Evolutionary conservation across 2,329 filamentous ascomycete species (phyloP).

Genomic region (Exophiala sp.): DNA sequence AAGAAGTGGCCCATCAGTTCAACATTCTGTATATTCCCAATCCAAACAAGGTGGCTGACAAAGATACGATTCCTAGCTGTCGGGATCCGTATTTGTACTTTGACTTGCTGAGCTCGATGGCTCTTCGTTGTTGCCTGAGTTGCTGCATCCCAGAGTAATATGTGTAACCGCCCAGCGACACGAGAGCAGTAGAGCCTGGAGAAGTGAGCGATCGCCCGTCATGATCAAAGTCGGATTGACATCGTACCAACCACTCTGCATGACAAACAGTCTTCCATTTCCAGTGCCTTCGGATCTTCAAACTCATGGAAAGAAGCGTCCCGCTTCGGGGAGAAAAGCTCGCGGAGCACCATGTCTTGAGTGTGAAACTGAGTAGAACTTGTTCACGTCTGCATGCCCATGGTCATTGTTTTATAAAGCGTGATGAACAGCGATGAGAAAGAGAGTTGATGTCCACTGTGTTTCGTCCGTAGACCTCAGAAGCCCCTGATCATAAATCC

Average conservation of each 20-base stretch:
- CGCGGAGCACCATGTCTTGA: slow-evolving; percentile 12
- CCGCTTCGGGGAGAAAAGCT: slow-evolving; percentile 5
- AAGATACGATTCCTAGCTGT: slow-evolving; percentile 59
- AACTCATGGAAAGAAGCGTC: slow-evolving; percentile 13
- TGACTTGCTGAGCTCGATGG: slow-evolving; percentile 62
- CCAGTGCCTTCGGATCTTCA: slow-evolving; percentile 13
- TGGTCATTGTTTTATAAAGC: too few relatives aligned
- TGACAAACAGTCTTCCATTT: slow-evolving; percentile 58
- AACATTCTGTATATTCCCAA: slow-evolving; percentile 65
- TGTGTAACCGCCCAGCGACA: slow-evolving; percentile 70
- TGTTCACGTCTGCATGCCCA: not conserved
- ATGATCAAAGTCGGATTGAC: not conserved
- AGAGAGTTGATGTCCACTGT: too few relatives aligned
- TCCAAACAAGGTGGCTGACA: slow-evolving; percentile 62
- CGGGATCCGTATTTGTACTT: slow-evolving; percentile 68
- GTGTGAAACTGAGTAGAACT: too few relatives aligned
- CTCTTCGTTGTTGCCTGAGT: slow-evolving; percentile 56
- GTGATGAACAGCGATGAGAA: too few relatives aligned
- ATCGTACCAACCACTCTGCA: slow-evolving; percentile 63
- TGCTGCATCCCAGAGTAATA: slow-evolving; percentile 69
- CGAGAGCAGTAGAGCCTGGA: slow-evolving; percentile 66
- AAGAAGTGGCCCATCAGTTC: slow-evolving; percentile 39
- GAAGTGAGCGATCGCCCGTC: not conserved
- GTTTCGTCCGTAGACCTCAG: too few relatives aligned
- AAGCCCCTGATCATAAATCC: too few relatives aligned